Conservation (phyloP, 2,329 filamentous ascomycete genomes). For the Aspergillus puulaauensis region DNA sequence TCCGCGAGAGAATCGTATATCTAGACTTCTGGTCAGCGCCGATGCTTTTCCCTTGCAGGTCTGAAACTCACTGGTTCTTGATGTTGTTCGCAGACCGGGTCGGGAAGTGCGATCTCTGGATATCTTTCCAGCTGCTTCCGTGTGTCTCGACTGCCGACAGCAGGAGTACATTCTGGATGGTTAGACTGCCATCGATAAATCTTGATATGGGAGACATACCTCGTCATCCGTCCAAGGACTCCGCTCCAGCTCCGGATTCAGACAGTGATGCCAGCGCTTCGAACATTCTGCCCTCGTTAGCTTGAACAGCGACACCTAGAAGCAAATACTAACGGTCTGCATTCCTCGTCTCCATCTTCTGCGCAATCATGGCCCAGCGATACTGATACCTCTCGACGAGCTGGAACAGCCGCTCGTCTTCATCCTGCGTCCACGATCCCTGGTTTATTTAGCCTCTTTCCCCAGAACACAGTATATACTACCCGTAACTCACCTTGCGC, state of each 20-base stretch:
- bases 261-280: constrained; percentile 13
- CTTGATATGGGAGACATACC: neutral
- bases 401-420: constrained; percentile 6
- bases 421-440: constrained; percentile 12
- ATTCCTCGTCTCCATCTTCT: constrained; percentile 13
- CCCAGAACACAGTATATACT: neutral
- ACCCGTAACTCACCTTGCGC: neutral
- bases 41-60: no score
- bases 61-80: constrained; percentile 10
- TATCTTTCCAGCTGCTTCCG: constrained; percentile 14
- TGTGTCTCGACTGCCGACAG: constrained; percentile 4
- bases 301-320: neutral
- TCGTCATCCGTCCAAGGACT: constrained; percentile 11
- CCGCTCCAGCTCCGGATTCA: constrained; percentile 12
- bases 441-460: neutral
- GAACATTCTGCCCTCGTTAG: constrained; percentile 4
- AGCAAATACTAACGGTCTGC: constrained; percentile 4
- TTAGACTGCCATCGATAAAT: neutral
- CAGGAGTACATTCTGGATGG: constrained; percentile 4
- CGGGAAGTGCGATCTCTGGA: constrained; percentile 9
- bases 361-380: constrained; percentile 11
- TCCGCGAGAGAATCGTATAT: constrained; percentile 9
- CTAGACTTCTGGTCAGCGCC: neutral
- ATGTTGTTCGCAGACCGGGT: constrained; percentile 13
- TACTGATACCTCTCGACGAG: constrained; percentile 10